These are phyloP conservation scores for Colletotrichum sp. DNA, from an alignment of 2,329 filamentous ascomycete genomes.

Conservation along the genomic window DNA sequence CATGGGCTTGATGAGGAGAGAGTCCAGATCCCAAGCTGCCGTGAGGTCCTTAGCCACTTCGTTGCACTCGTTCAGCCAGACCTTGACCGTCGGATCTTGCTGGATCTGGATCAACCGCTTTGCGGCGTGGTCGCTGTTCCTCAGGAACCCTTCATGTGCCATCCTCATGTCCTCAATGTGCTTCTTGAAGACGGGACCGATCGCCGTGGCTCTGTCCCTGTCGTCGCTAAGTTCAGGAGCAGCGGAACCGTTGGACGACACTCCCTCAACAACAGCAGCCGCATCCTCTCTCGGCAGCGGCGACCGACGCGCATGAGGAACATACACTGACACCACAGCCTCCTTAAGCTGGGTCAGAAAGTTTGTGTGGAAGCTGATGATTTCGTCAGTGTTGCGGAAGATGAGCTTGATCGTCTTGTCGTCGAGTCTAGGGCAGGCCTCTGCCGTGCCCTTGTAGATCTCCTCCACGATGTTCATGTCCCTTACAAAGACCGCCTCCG, in stretches of 20 bases:
- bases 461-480: constrained; percentile 98
- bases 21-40: constrained; percentile 92
- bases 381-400: constrained; percentile 91
- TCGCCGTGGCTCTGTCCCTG: constrained; percentile 56
- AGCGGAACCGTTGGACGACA: constrained; percentile 36
- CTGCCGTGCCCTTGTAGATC: constrained; percentile 94
- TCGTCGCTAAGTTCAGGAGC: constrained; percentile 51
- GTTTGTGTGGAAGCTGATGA: constrained; percentile 82
- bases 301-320: constrained; percentile 59
- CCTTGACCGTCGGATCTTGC: constrained; percentile 67
- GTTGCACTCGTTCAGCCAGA: constrained; percentile 94
- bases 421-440: constrained; percentile 79
- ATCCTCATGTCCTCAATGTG: constrained; percentile 67
- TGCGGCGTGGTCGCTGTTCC: constrained; percentile 67
- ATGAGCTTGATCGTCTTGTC: constrained; percentile 85
- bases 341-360: constrained; percentile 84
- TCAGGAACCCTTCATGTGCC: constrained; percentile 66
- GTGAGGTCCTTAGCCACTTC: constrained; percentile 92
- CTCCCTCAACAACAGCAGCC: constrained; percentile 39
- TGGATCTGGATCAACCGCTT: constrained; percentile 68
- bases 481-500: constrained; percentile 86
- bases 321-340: constrained; percentile 80
- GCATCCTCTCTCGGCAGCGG: constrained; percentile 48
- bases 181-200: constrained; percentile 59
- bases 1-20: constrained; percentile 95